phyloP scores from a whole-genome alignment of 345 rosid genomes.

The Passiflora organensis region DNA sequence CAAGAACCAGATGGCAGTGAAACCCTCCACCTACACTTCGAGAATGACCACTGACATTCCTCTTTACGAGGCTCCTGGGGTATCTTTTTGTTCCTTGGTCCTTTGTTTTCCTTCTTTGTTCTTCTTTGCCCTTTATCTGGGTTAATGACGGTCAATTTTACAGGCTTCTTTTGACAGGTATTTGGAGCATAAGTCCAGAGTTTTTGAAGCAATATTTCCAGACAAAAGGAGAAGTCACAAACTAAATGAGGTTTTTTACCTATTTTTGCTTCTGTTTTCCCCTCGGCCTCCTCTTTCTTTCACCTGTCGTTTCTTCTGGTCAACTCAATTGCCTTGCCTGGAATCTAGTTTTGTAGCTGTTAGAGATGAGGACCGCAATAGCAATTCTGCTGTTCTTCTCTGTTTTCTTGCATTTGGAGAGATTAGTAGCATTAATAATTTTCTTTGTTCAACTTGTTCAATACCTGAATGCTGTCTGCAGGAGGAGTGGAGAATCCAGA shows the following conservation, averaged over 20 bases:
- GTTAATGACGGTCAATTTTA: neutral
- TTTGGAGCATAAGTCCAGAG: slow-evolving; percentile 71
- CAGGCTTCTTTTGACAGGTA: slow-evolving; percentile 85
- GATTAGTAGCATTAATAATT: neutral
- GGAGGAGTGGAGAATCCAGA: slow-evolving; percentile 89
- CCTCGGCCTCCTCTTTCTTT: neutral
- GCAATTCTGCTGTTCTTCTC: too few species aligned
- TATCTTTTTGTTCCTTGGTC: neutral
- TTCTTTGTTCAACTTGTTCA: neutral
- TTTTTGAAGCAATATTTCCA: slow-evolving; percentile 77
- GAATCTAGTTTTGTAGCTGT: too few species aligned
- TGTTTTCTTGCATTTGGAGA: neutral
- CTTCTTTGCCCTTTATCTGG: neutral
- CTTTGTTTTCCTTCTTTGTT: neutral
- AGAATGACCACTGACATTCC: slow-evolving; percentile 72
- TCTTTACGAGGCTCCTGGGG: slow-evolving; percentile 83
- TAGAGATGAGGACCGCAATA: too few species aligned
- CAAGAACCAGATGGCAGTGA: slow-evolving; percentile 28
- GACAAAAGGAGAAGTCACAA: slow-evolving; percentile 58
- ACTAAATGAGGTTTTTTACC: slow-evolving; percentile 50
- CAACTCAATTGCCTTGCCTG: too few species aligned
- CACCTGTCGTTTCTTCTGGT: too few species aligned
- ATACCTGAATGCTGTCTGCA: slow-evolving; percentile 11
- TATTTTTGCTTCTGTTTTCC: neutral
- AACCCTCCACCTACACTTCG: slow-evolving; percentile 57